These are phyloP conservation scores for Euphrasia arctica DNA, from an alignment of 305 asterid species.

Conservation along the genomic window DNA sequence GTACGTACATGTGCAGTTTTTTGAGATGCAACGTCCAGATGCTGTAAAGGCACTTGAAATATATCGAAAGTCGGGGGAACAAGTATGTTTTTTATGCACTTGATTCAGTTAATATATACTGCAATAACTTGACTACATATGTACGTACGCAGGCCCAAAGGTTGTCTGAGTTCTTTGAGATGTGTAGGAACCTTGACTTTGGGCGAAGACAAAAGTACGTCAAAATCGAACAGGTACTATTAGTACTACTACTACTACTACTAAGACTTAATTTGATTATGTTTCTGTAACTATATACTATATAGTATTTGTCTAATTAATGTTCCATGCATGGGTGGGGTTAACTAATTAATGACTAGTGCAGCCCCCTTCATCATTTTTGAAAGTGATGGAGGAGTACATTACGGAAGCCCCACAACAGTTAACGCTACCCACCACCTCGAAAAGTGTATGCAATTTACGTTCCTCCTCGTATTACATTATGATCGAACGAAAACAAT, in stretches of 20 bases:
- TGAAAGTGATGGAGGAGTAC: conserved; percentile 74
- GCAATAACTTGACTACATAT: no score
- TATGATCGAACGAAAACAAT: no score
- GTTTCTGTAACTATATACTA: no score
- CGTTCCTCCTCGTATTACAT: not conserved
- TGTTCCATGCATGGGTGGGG: conserved; percentile 6
- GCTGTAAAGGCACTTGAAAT: conserved; percentile 79
- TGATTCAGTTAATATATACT: not conserved
- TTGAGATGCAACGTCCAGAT: conserved; percentile 71
- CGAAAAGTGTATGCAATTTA: conserved; percentile 42
- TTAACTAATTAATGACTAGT: not conserved
- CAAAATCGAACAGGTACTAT: conserved; percentile 63
- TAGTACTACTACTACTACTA: no score
- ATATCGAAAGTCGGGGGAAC: conserved; percentile 61
- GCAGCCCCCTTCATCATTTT: conserved; percentile 65
- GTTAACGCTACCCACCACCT: conserved; percentile 42
- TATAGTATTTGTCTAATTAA: not conserved
- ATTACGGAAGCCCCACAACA: conserved; percentile 59
- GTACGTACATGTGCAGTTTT: conserved; percentile 40
- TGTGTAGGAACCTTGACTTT: conserved; percentile 69
- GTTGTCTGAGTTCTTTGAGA: conserved; percentile 72
- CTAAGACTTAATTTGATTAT: no score
- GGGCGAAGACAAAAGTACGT: conserved; percentile 64
- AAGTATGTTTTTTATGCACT: conserved; percentile 36
- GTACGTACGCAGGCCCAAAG: conserved; percentile 49